Conservation (phyloP, 2,329 filamentous ascomycete genomes). For the Bipolaris sorokiniana region DNA sequence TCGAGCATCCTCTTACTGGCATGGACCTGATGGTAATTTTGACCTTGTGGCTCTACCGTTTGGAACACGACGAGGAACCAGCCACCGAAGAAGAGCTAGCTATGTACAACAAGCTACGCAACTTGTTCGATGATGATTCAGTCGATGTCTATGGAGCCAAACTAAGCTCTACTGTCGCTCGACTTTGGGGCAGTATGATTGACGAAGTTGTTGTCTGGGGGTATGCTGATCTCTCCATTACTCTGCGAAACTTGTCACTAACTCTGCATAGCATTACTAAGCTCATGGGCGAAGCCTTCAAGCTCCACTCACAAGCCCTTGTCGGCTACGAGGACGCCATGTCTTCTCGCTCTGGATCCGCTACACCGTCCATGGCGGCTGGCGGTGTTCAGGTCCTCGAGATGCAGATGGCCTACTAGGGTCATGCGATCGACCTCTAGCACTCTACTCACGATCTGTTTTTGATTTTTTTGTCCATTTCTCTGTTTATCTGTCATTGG, state of each 20-base stretch:
- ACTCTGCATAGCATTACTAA: conserved; percentile 75
- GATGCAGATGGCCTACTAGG: conserved; percentile 53
- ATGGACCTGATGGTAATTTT: conserved; percentile 98
- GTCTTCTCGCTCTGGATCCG: conserved; percentile 54
- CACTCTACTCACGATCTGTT: conserved; percentile 16
- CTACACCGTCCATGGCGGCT: conserved; percentile 50
- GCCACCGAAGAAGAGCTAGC: conserved; percentile 80
- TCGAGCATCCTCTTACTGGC: conserved; percentile 95
- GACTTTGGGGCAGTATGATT: conserved; percentile 96
- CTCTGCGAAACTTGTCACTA: conserved; percentile 46
- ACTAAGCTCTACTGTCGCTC: conserved; percentile 92
- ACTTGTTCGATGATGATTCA: conserved; percentile 88
- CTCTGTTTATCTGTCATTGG: conserved; percentile 39
- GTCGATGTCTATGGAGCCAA: conserved; percentile 81
- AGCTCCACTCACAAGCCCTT: conserved; percentile 92
- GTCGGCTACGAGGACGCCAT: conserved; percentile 89
- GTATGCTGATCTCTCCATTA: conserved; percentile 65
- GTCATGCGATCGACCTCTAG: not conserved
- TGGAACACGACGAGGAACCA: conserved; percentile 97
- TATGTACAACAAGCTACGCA: conserved; percentile 93
- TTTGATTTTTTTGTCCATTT: conserved; percentile 30
- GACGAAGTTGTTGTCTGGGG: conserved; percentile 99
- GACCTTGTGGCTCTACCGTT: conserved; percentile 96
- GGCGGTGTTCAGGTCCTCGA: conserved; percentile 51
- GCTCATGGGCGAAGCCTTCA: conserved; percentile 97